Conservation (phyloP, 2,329 filamentous ascomycete genomes). For the Nemania sp. region DNA sequence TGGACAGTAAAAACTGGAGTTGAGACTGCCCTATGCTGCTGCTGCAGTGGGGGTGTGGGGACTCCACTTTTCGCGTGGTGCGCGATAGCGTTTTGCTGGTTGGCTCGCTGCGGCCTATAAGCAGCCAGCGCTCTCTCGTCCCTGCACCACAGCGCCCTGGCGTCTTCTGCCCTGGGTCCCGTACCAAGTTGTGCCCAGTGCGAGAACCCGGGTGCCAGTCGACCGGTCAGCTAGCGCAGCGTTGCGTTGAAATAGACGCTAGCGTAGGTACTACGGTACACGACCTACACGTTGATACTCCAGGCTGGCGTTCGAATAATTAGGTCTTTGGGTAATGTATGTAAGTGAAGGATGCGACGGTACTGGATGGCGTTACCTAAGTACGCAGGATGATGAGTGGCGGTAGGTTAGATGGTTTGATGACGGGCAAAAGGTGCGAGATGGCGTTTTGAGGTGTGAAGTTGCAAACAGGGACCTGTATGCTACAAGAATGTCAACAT, state of each 20-base stretch:
- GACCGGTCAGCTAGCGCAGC: constrained; percentile 6
- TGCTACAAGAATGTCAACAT: constrained; percentile 12
- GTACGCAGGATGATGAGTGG: too few relatives aligned
- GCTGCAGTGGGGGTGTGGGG: constrained; percentile 4
- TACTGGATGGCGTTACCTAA: background rate
- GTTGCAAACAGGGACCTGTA: too few relatives aligned
- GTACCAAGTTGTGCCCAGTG: background rate
- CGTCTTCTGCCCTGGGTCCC: background rate
- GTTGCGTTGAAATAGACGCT: constrained; percentile 6
- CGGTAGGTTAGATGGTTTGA: too few relatives aligned
- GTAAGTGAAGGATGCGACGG: background rate
- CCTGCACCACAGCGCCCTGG: constrained; percentile 1
- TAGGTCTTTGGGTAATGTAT: too few relatives aligned
- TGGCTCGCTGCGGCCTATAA: constrained; percentile 2
- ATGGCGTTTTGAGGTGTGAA: too few relatives aligned
- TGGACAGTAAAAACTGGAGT: constrained; percentile 16
- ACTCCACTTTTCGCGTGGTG: constrained; percentile 20
- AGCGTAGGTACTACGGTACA: too few relatives aligned
- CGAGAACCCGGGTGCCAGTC: background rate
- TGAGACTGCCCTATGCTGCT: constrained; percentile 1
- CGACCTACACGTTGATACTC: too few relatives aligned
- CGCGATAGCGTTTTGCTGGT: constrained; percentile 3
- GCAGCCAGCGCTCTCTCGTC: too few relatives aligned
- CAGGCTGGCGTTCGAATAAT: too few relatives aligned
- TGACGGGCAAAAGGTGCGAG: too few relatives aligned